Conservation (phyloP, 2,329 filamentous ascomycete genomes). For the Fusarium miscanthi region DNA sequence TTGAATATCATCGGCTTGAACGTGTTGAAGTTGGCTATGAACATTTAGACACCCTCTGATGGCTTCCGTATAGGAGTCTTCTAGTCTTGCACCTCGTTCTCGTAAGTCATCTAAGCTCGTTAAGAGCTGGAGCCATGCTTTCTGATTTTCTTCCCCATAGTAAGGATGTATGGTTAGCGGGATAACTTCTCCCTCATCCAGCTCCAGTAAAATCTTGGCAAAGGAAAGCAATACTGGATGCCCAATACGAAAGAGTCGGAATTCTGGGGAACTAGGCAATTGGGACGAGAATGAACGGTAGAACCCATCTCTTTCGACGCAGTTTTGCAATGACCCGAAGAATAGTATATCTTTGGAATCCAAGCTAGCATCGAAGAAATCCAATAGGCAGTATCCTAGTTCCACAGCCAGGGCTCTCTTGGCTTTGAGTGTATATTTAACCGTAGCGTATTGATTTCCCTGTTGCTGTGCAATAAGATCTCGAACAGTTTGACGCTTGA, state of each 20-base stretch:
- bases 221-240: background rate
- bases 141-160: background rate
- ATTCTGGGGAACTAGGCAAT: background rate
- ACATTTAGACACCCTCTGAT: background rate
- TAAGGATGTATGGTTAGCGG: background rate
- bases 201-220: background rate
- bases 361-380: background rate
- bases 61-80: background rate
- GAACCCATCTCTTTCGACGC: background rate
- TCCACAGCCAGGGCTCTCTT: background rate
- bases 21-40: background rate
- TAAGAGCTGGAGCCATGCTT: background rate
- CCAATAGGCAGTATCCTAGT: background rate
- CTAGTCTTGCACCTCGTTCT: background rate
- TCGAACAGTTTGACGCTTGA: background rate
- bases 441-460: background rate
- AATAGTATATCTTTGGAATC: background rate
- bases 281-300: background rate
- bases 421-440: background rate
- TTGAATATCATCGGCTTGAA: accelerated
- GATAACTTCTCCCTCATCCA: background rate
- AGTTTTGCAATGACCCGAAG: background rate
- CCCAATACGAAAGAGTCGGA: background rate
- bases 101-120: background rate
- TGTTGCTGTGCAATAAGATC: background rate